A percentile compares a stretch with the other conserved stretches of the same genome.
Evolutionary conservation across 202 grass and related monocot species (phyloP).

Genomic region (Setaria viridis): DNA sequence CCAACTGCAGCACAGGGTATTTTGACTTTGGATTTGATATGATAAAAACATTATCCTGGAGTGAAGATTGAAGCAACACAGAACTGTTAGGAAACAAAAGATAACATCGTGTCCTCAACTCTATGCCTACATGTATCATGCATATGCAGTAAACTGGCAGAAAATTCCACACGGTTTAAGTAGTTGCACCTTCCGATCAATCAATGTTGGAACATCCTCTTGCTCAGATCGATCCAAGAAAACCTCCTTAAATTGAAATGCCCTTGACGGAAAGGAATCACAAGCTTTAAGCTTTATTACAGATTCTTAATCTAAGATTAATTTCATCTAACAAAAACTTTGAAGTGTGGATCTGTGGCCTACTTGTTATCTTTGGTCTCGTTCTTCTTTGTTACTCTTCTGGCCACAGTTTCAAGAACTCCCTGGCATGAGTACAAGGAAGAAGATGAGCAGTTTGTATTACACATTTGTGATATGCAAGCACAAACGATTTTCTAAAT

Average conservation of each 20-base stretch:
- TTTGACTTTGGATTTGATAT: constrained; percentile 99
- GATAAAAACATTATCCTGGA: constrained; percentile 99
- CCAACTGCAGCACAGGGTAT: constrained; percentile 95
- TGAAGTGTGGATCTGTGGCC: constrained; percentile 26
- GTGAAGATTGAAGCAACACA: constrained; percentile 40
- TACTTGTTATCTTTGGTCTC: constrained; percentile 99
- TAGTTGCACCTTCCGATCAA: constrained; percentile 82
- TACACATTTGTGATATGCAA: neutral
- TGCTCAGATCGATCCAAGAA: constrained; percentile 94
- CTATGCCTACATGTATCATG: constrained; percentile 12
- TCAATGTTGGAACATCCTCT: constrained; percentile 95
- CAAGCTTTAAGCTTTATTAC: constrained; percentile 28
- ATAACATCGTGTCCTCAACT: neutral
- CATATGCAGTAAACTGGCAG: constrained; percentile 21
- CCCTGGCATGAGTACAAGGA: constrained; percentile 63
- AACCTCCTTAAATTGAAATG: constrained; percentile 95
- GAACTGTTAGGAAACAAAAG: constrained; percentile 25
- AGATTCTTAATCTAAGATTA: constrained; percentile 33
- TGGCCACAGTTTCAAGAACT: constrained; percentile 96
- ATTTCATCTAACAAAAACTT: constrained; percentile 5
- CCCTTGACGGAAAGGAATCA: constrained; percentile 54
- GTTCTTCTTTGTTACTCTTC: constrained; percentile 97
- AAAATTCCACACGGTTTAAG: constrained; percentile 16
- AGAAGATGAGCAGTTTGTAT: constrained; percentile 36
- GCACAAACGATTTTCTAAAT: constrained; percentile 13